phyloP scores from a whole-genome alignment of 257 asterid species.

The Solanum okadae region DNA sequence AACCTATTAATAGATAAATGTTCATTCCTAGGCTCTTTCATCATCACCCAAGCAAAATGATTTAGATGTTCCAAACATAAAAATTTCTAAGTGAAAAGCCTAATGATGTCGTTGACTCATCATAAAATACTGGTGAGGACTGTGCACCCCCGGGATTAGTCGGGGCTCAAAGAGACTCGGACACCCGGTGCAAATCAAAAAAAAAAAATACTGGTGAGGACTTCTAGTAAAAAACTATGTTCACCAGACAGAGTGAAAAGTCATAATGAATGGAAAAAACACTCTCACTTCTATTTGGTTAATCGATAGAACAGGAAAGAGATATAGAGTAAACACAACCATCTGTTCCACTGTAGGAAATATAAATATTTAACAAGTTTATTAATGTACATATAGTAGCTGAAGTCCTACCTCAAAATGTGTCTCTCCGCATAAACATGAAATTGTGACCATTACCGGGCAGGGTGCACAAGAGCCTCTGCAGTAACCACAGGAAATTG shows the following conservation, averaged over 20 bases:
- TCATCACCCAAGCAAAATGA: neutral
- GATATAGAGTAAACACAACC: neutral
- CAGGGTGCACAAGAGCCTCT: conserved; percentile 98
- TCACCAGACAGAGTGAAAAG: neutral
- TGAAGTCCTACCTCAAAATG: conserved; percentile 67
- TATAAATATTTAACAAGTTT: neutral
- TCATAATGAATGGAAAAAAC: neutral
- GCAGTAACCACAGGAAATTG: conserved; percentile 24
- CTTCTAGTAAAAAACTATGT: neutral
- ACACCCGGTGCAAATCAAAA: too few species aligned
- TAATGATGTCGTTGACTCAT: neutral
- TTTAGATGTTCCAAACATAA: neutral
- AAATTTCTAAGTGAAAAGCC: neutral
- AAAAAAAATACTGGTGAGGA: neutral
- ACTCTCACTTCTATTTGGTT: neutral
- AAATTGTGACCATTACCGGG: conserved; percentile 78
- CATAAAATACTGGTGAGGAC: neutral
- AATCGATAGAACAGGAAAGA: neutral
- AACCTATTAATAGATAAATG: neutral
- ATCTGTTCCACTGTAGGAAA: neutral
- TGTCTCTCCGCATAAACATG: conserved; percentile 79
- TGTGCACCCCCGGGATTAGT: too few species aligned
- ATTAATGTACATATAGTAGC: neutral
- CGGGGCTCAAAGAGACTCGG: too few species aligned
- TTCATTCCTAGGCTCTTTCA: neutral